Evolutionary conservation across 495 filamentous ascomycete genomes (phyloP), one percentile per base, ranked within the genome.

Genomic region (Hamigera avellanea): DNA sequence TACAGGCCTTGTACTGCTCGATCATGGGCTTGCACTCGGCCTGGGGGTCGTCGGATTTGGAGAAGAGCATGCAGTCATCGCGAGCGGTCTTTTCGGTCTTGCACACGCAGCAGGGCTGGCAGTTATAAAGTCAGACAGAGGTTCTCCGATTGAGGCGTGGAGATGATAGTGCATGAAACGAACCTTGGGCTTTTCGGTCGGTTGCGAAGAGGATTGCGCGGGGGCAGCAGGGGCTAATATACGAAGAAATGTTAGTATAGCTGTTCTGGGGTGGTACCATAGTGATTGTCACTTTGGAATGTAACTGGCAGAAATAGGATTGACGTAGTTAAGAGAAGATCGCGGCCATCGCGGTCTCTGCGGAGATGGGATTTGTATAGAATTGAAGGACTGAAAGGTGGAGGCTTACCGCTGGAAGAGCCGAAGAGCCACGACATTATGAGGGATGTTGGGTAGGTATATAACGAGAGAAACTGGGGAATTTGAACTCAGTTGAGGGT

Each of bases 61-160:
- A 87, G 63, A 96, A 95, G 13, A 98, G 81, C 89, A 98, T 95
- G 70, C 91, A 98, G 64, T 98, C 91, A 60, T 98, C 91, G 41
- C 91, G 85, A 41, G 68, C 62, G 40, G 83, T 70, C 58, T 98
- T 98, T 60, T 98, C 91, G 31, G 85, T 73, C 52, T 89, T 95
- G 75, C 91, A 98, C 14, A 98, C 91, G 59, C 89, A 95, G 74
- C 87, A 95, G 23, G 87, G 87, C 86, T 95, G 53, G 37, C 32
- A 15, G 33, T 18, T 23, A 23, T 9, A 23, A n/a, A 23, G 21
- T 23, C 21, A 23, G 21, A 23, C 5, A 23, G 9, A 9, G 5
- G 5, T 4, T 23, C 4, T 23, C 21, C 21, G 4, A 4, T 23
- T 23, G 4, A 9, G 4, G n/a, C n/a, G n/a, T n/a, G n/a, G 21